Evolutionary conservation across 2,329 filamentous ascomycete genomes (phyloP).

Genomic region (Trichoderma citrinoviride): DNA sequence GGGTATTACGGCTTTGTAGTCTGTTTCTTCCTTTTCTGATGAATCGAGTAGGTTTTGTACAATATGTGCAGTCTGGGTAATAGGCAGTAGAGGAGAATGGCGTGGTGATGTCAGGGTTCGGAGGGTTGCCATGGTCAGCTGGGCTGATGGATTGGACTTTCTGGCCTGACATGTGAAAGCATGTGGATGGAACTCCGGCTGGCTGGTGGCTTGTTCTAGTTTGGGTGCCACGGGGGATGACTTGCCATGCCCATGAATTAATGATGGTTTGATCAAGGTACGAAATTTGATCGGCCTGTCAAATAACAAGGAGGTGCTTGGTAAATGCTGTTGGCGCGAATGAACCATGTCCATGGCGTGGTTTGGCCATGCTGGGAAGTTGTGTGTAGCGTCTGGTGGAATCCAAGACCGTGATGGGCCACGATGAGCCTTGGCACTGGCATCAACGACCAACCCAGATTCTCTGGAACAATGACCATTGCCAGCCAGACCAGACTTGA

Average conservation of each 20-base stretch:
- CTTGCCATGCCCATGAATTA: not conserved
- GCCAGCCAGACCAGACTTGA: no score
- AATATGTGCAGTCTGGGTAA: not conserved
- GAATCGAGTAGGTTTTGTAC: not conserved
- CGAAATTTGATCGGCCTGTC: not conserved
- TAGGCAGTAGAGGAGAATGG: not conserved
- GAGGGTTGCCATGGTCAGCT: not conserved
- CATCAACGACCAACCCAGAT: no score
- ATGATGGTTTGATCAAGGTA: not conserved
- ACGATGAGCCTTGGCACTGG: no score
- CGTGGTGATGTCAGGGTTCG: not conserved
- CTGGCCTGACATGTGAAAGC: constrained; percentile 17
- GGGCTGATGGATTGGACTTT: not conserved
- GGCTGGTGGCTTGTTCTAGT: not conserved
- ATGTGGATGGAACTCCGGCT: constrained; percentile 3
- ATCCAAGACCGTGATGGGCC: no score
- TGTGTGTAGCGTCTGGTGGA: not conserved
- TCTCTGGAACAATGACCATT: not conserved
- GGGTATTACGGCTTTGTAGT: not conserved
- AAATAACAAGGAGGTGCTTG: not conserved
- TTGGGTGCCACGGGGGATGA: not conserved
- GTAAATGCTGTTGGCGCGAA: no score
- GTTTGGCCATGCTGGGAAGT: no score
- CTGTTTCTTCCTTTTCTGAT: not conserved
- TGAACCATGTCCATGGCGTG: no score